Evolutionary conservation across 495 filamentous ascomycete genomes (phyloP), one percentile per base, ranked within the genome.

Genomic region (Tuber magnatum): DNA sequence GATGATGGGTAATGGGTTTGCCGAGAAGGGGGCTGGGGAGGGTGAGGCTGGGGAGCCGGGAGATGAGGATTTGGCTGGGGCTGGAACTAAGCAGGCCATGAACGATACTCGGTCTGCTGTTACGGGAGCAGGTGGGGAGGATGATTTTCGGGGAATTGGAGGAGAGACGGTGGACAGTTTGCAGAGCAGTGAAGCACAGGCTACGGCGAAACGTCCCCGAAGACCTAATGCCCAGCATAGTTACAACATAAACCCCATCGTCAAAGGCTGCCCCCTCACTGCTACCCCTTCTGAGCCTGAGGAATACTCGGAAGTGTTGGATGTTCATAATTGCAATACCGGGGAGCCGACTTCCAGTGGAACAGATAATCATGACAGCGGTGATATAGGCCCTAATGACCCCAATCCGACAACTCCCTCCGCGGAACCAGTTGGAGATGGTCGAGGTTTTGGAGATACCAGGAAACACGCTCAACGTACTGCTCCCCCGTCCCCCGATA

Each of bases 1-100:
- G 10, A 69, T 69, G 46, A 79, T 79, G 20, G 73, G 77, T 38
- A 43, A 75, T 32, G 69, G 76, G 18, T 74, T 72, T 32, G 56
- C 44, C 46, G 75, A 12, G 56, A 65, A 3, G 12, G 56, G n/a
- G n/a, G 12, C 5, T 65, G 56, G 6, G 28, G 32, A 35, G 56
- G 56, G 18, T 18, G 56, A 65, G 56, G 56, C 5, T 65, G 56
- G 56, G 5, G 56, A 35, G 56, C 32, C 12, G 32, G 56, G 35
- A 0, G 32, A 2, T 65, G 28, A 35, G n/a, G 35, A 65, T 35
- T 20, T 20, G 14, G 12, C 56, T 20, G 28, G 0, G 56, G 2
- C 56, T 35, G 14, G 28, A 35, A 7, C 56, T 20, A 8, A 35
- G 56, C 56, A 35, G 56, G 56, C 32, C 56, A 65, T 35, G 32